A percentile compares a stretch with the other conserved stretches of the same genome.
phyloP scores from a whole-genome alignment of 2,329 filamentous ascomycete species.

The Dactylellina haptotyla region DNA sequence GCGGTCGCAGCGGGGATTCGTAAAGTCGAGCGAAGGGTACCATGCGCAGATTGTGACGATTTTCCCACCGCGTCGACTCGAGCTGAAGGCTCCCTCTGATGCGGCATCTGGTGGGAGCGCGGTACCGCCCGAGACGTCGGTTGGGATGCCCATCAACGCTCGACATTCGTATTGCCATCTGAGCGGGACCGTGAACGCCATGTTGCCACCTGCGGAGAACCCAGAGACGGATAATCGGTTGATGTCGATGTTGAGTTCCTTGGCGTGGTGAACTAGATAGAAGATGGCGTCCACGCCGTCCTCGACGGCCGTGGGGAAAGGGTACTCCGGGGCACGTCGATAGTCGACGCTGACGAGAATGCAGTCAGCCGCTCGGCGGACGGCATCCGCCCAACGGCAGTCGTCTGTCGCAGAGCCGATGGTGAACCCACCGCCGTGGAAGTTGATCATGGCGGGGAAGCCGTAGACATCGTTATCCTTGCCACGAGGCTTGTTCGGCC shows the following conservation, averaged over 20 bases:
- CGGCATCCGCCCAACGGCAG: slow-evolving; percentile 69
- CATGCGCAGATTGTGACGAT: slow-evolving; percentile 69
- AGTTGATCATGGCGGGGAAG: slow-evolving; percentile 71
- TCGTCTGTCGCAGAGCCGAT: slow-evolving; percentile 73
- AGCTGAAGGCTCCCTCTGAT: slow-evolving; percentile 47
- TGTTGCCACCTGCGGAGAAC: slow-evolving; percentile 71
- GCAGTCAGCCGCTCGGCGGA: slow-evolving; percentile 66
- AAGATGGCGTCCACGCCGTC: slow-evolving; percentile 73
- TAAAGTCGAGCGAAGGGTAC: slow-evolving; percentile 73
- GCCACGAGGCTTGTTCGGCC: slow-evolving; percentile 48
- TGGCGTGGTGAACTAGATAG: slow-evolving; percentile 69
- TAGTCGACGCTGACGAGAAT: slow-evolving; percentile 74
- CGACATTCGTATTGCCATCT: slow-evolving; percentile 55
- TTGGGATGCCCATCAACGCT: slow-evolving; percentile 37
- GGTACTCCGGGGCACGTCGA: slow-evolving; percentile 72
- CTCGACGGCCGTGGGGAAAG: slow-evolving; percentile 73
- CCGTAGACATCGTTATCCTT: slow-evolving; percentile 37
- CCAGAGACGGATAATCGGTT: slow-evolving; percentile 70
- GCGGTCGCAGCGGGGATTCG: slow-evolving; percentile 68
- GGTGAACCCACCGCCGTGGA: slow-evolving; percentile 75
- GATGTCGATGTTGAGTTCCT: slow-evolving; percentile 69
- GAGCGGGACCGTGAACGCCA: slow-evolving; percentile 62
- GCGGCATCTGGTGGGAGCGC: slow-evolving; percentile 43
- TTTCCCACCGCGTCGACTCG: slow-evolving; percentile 53
- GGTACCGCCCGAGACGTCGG: slow-evolving; percentile 16